phyloP scores from a whole-genome alignment of 169 alveolate species.

The Plasmodium chabaudi region DNA sequence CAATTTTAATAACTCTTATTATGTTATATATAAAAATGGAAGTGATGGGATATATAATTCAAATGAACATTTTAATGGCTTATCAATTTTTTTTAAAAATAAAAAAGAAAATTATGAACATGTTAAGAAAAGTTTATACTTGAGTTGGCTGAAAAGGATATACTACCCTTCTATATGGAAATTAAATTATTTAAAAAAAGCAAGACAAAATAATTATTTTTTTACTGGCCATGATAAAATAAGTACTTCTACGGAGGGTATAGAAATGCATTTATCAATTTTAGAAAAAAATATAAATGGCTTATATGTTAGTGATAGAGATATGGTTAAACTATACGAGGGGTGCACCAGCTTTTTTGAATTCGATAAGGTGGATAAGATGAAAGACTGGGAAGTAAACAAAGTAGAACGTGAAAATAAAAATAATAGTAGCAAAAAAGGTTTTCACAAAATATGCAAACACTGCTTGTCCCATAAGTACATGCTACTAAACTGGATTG shows the following conservation, averaged over 20 bases:
- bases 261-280: background rate
- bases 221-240: background rate
- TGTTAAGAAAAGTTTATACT: background rate
- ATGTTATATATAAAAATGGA: slow-evolving; percentile 14
- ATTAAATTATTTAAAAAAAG: too few species aligned
- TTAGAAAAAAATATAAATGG: background rate
- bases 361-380: background rate
- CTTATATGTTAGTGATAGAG: background rate
- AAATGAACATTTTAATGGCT: slow-evolving; percentile 54
- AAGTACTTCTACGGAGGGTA: background rate
- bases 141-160: slow-evolving; percentile 8
- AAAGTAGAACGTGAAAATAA: background rate
- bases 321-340: background rate
- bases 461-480: slow-evolving; percentile 43
- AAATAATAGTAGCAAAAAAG: background rate
- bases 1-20: slow-evolving; percentile 1
- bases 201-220: too few species aligned
- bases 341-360: background rate
- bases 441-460: background rate
- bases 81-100: slow-evolving; percentile 17
- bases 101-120: slow-evolving; percentile 12
- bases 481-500: slow-evolving; percentile 24
- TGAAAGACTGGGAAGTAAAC: background rate
- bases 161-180: background rate
- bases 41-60: slow-evolving; percentile 26